These are phyloP conservation scores for Fusarium oligoseptatum DNA, from an alignment of 2,329 filamentous ascomycete genomes.

Conservation along the genomic window DNA sequence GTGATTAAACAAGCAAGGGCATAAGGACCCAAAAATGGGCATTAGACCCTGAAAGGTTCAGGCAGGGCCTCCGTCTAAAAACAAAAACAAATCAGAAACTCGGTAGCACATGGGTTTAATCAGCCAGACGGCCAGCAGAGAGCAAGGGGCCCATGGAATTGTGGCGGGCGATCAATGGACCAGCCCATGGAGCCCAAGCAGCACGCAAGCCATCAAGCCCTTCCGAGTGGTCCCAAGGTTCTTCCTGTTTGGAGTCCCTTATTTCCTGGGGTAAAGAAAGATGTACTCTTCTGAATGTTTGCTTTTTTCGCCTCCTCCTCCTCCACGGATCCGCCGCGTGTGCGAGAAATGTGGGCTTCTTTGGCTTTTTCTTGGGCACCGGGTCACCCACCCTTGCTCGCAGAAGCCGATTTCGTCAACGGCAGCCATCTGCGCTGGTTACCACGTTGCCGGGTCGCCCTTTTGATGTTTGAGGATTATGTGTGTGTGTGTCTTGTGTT, in stretches of 20 bases:
- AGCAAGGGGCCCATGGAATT: constrained; percentile 39
- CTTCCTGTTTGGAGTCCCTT: constrained; percentile 3
- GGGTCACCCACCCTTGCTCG: constrained; percentile 23
- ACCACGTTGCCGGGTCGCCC: constrained; percentile 36
- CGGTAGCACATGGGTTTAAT: constrained; percentile 31
- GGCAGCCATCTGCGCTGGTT: constrained; percentile 33
- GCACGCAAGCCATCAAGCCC: constrained; percentile 27
- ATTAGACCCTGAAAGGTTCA: constrained; percentile 11
- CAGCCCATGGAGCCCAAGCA: constrained; percentile 5
- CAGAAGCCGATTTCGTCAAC: constrained; percentile 34
- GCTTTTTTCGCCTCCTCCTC: constrained; percentile 24
- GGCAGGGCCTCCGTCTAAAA: neutral
- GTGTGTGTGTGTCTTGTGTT: neutral
- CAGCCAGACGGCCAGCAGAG: neutral
- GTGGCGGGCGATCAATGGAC: constrained; percentile 40
- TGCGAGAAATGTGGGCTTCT: neutral
- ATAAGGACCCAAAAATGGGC: constrained; percentile 13
- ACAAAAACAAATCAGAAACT: constrained; percentile 32
- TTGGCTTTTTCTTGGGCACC: neutral
- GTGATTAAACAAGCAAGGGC: constrained; percentile 5
- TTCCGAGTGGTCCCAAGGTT: constrained; percentile 23
- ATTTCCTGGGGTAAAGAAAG: constrained; percentile 43
- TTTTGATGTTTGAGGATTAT: neutral
- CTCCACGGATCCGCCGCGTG: constrained; percentile 1
- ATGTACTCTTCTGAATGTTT: constrained; percentile 9